Evolutionary conservation across 78 protist species (phyloP).

Genomic region (Polysphondylium violaceum): DNA sequence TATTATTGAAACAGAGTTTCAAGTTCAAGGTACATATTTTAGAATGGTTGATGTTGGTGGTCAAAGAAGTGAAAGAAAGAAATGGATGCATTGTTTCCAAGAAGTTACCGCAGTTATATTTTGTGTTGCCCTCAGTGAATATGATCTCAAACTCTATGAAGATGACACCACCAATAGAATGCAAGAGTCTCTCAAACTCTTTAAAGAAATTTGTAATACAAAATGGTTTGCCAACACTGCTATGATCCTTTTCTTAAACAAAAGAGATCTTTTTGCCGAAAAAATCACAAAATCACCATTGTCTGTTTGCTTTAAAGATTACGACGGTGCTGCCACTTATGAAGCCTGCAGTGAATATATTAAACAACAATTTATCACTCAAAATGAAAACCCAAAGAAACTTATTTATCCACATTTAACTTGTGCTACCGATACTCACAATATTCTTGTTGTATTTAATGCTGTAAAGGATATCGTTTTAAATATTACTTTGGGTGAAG

Average conservation of each 20-base stretch:
- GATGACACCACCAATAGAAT: conserved; percentile 94
- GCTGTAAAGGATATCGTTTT: conserved; percentile 87
- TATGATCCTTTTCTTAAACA: conserved; percentile 95
- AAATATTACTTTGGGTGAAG: conserved; percentile 63
- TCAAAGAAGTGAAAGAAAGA: conserved; percentile 94
- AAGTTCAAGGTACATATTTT: conserved; percentile 37
- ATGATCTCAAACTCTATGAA: conserved; percentile 90
- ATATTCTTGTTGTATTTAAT: conserved; percentile 82
- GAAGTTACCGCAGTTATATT: conserved; percentile 97
- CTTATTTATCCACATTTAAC: conserved; percentile 87
- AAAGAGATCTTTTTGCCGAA: conserved; percentile 88
- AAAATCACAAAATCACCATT: conserved; percentile 82
- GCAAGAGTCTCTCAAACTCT: conserved; percentile 93
- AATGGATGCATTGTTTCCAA: conserved; percentile 98
- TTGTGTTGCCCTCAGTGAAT: conserved; percentile 92
- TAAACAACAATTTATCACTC: conserved; percentile 73
- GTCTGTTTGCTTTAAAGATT: conserved; percentile 84
- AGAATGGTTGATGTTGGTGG: conserved; percentile 97
- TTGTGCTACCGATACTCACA: conserved; percentile 93
- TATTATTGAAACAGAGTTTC: conserved; percentile 90
- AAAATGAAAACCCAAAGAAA: conserved; percentile 79
- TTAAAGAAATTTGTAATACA: conserved; percentile 93
- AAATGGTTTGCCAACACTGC: conserved; percentile 94
- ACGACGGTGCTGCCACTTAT: conserved; percentile 76
- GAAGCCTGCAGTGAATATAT: conserved; percentile 77